Percentiles rank a stretch among this genome's conserved stretches.
phyloP scores from a whole-genome alignment of 768 basidiomycete genomes.

The Favolaschia claudopus region DNA sequence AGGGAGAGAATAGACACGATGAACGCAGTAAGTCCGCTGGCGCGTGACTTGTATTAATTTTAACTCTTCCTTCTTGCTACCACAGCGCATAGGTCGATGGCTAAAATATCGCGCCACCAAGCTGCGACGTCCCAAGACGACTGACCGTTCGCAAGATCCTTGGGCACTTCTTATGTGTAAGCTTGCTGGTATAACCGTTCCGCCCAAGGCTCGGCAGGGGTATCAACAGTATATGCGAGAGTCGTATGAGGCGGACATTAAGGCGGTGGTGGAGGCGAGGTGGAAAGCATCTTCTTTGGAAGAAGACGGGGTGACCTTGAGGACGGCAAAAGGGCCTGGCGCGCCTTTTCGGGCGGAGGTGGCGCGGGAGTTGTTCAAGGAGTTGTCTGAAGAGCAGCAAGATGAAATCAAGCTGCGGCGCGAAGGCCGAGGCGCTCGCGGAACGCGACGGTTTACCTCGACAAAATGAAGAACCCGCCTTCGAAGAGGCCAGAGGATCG shows the following conservation, averaged over 20 bases:
- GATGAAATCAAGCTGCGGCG: background rate
- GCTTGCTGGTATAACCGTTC: background rate
- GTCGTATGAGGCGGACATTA: background rate
- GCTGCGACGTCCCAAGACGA: background rate
- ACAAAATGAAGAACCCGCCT: background rate
- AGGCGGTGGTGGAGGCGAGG: background rate
- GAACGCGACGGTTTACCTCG: background rate
- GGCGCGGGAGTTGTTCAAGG: background rate
- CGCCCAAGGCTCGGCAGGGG: background rate
- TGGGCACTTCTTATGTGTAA: background rate
- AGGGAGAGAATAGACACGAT: background rate
- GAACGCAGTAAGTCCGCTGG: background rate
- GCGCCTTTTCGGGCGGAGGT: background rate
- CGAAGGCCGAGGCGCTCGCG: background rate
- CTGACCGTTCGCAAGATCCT: background rate
- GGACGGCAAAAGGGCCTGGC: background rate
- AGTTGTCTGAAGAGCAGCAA: background rate
- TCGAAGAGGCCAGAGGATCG: background rate
- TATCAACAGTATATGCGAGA: constrained; percentile 16
- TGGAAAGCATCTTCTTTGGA: background rate
- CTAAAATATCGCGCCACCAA: background rate
- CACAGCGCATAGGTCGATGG: constrained; percentile 14
- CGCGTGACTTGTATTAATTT: too few species aligned
- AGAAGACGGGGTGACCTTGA: background rate
- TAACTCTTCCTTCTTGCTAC: background rate